A percentile compares a stretch with the other conserved stretches of the same genome.
Conservation (phyloP, 257 asterid species). For the Plantago major region DNA sequence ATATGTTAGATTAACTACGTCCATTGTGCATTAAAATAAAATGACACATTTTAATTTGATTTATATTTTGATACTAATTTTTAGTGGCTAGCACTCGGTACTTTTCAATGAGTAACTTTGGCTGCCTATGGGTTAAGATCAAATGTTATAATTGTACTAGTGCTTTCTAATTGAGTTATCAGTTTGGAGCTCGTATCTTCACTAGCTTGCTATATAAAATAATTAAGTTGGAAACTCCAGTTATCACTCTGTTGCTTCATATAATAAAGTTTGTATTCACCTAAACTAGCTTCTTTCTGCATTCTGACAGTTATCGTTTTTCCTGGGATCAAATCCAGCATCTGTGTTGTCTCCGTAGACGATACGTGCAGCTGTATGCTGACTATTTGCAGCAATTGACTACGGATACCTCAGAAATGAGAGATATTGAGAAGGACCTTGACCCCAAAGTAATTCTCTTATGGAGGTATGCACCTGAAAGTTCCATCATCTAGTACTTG, state of each 20-base stretch:
- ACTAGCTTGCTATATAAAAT: too few species aligned
- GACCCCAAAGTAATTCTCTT: constrained; percentile 86
- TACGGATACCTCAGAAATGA: constrained; percentile 45
- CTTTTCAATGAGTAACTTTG: too few species aligned
- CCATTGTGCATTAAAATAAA: too few species aligned
- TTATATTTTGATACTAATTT: too few species aligned
- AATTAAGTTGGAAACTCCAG: neutral
- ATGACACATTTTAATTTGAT: too few species aligned
- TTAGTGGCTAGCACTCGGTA: too few species aligned
- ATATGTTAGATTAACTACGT: too few species aligned
- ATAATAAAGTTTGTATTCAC: neutral
- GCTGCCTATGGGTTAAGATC: too few species aligned
- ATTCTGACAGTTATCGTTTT: constrained; percentile 64
- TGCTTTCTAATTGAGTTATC: too few species aligned
- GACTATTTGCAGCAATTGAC: constrained; percentile 62
- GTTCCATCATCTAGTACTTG: constrained; percentile 8
- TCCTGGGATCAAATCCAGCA: constrained; percentile 89
- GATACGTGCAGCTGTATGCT: constrained; percentile 86
- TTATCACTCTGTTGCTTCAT: neutral
- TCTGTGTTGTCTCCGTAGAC: constrained; percentile 81
- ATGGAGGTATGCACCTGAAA: constrained; percentile 69
- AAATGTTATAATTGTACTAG: too few species aligned
- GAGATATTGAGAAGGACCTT: constrained; percentile 84
- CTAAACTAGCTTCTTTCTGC: constrained; percentile 14
- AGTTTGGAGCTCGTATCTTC: too few species aligned